Percentiles rank a stretch among this genome's conserved stretches.
Evolutionary conservation across 2,329 filamentous ascomycete species (phyloP).

Genomic region (Coniochaeta pulveracea): DNA sequence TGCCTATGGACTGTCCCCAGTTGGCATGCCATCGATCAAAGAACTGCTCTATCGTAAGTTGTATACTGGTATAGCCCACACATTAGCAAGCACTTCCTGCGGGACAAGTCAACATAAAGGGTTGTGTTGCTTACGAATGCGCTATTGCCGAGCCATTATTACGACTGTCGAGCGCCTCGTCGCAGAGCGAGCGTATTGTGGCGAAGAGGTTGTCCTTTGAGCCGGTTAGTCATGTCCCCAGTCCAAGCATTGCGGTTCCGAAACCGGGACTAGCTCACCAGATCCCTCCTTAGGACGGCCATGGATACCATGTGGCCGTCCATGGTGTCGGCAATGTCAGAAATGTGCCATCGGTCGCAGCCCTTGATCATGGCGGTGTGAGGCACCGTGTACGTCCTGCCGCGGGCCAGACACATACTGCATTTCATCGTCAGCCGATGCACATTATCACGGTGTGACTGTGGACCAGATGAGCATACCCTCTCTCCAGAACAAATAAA

Average conservation of each 20-base stretch:
- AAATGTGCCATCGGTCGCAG: slow-evolving; percentile 59
- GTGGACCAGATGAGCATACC: no score
- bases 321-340: slow-evolving; percentile 50
- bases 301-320: slow-evolving; percentile 64
- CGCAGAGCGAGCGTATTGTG: slow-evolving; percentile 47
- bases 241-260: no score
- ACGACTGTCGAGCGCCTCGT: slow-evolving; percentile 36
- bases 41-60: slow-evolving; percentile 51
- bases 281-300: slow-evolving; percentile 54
- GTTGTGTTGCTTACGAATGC: slow-evolving; percentile 38
- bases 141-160: slow-evolving; percentile 41
- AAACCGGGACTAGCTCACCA: slow-evolving; percentile 26
- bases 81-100: background rate
- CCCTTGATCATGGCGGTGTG: slow-evolving; percentile 53
- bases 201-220: slow-evolving; percentile 44
- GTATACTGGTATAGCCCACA: slow-evolving; percentile 26
- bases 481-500: slow-evolving; percentile 61
- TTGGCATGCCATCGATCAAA: slow-evolving; percentile 54
- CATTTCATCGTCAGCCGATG: slow-evolving; percentile 10
- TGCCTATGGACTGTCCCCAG: slow-evolving; percentile 47
- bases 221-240: no score
- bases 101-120: background rate
- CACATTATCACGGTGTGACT: background rate
- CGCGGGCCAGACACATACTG: slow-evolving; percentile 57
- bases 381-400: slow-evolving; percentile 57